Evolutionary conservation across 768 basidiomycete species (phyloP).

Genomic region (Phanerochaete carnosa): DNA sequence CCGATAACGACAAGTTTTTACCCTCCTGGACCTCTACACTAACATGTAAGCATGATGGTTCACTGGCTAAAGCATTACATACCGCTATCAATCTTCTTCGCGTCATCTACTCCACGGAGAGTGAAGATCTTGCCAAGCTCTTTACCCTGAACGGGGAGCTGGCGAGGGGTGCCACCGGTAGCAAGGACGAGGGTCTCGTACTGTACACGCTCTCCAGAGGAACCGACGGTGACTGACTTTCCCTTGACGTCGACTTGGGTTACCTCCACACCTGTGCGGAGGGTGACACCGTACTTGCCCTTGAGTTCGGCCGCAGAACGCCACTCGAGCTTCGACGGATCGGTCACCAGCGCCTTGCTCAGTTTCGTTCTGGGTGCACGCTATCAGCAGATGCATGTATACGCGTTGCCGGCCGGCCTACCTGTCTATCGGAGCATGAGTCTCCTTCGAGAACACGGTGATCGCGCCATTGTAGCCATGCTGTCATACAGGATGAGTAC

Average conservation of each 20-base stretch:
- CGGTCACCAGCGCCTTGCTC: conserved; percentile 80
- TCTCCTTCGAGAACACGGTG: conserved; percentile 76
- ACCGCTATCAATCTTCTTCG: conserved; percentile 72
- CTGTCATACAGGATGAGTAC: conserved; percentile 32
- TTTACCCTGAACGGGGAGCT: conserved; percentile 73
- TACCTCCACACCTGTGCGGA: conserved; percentile 66
- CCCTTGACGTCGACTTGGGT: conserved; percentile 61
- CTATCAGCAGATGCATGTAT: background rate
- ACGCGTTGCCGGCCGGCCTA: conserved; percentile 18
- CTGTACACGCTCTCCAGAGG: conserved; percentile 52
- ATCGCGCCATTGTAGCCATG: conserved; percentile 77
- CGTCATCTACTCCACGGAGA: conserved; percentile 66
- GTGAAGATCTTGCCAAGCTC: conserved; percentile 76
- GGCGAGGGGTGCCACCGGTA: conserved; percentile 68
- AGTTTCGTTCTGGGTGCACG: conserved; percentile 65
- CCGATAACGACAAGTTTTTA: conserved; percentile 81
- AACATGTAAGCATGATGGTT: background rate
- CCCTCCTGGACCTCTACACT: conserved; percentile 61
- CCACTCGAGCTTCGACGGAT: conserved; percentile 75
- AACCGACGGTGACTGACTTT: conserved; percentile 61
- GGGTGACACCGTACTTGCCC: conserved; percentile 66
- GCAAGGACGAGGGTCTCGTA: conserved; percentile 84
- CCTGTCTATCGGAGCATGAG: conserved; percentile 83
- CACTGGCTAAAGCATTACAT: conserved; percentile 11
- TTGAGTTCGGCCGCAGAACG: conserved; percentile 69